Evolutionary conservation across 75 land plant species (phyloP).

Genomic region (Pinus taeda): DNA sequence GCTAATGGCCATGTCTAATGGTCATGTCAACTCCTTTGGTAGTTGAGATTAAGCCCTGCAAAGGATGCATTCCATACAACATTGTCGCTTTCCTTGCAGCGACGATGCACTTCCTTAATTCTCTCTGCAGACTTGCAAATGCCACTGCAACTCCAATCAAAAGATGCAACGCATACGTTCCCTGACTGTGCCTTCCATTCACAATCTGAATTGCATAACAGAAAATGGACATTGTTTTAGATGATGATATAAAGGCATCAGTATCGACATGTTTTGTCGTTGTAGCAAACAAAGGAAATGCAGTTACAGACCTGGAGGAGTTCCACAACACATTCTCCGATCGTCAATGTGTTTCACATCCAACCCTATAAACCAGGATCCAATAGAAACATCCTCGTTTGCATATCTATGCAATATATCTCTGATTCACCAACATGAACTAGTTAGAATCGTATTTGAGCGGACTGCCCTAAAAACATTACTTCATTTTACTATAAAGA

Average conservation of each 20-base stretch:
- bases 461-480: not conserved
- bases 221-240: not conserved
- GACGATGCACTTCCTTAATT: slow-evolving; percentile 59
- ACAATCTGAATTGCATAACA: slow-evolving; percentile 33
- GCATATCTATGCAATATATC: slow-evolving; percentile 81
- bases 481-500: not conserved
- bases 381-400: slow-evolving; percentile 90
- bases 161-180: slow-evolving; percentile 67
- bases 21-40: not conserved
- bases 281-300: slow-evolving; percentile 10
- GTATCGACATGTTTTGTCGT: not conserved
- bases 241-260: not conserved
- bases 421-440: slow-evolving; percentile 17
- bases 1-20: not conserved
- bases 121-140: slow-evolving; percentile 83
- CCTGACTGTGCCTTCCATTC: slow-evolving; percentile 75
- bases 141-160: slow-evolving; percentile 92
- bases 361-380: slow-evolving; percentile 89
- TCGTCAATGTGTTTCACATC: slow-evolving; percentile 88
- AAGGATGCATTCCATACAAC: slow-evolving; percentile 48
- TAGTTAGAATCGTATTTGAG: no score
- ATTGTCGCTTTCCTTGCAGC: slow-evolving; percentile 65
- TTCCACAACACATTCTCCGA: slow-evolving; percentile 68
- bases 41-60: not conserved
- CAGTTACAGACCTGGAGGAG: slow-evolving; percentile 56